A percentile compares a stretch with the other conserved stretches of the same genome.
These are phyloP conservation scores for Podospora bellae-mahoneyi DNA, from an alignment of 495 filamentous ascomycete species.

Conservation along the genomic window DNA sequence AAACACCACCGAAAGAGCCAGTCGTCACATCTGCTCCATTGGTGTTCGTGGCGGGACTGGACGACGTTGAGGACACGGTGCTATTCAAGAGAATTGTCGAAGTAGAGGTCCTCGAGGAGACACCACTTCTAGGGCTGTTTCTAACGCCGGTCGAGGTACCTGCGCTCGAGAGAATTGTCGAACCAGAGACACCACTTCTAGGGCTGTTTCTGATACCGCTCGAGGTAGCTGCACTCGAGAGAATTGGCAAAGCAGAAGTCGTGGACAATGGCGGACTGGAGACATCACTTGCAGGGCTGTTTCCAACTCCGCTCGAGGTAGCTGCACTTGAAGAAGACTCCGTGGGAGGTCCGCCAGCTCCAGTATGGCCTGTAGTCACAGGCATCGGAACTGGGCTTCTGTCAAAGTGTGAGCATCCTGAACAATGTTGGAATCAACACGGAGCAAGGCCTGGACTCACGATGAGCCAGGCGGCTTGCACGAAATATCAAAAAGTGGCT, in stretches of 20 bases:
- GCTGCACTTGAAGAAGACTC: not conserved
- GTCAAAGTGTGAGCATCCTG: slow-evolving; percentile 5
- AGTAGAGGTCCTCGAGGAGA: not conserved
- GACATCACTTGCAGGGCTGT: not conserved
- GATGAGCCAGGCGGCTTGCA: slow-evolving; percentile 36
- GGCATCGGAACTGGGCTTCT: not conserved
- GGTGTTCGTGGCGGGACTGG: slow-evolving; percentile 20
- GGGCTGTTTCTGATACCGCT: not conserved
- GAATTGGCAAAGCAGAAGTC: no score
- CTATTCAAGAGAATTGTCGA: not conserved
- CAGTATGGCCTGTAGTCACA: not conserved
- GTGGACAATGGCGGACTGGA: not conserved
- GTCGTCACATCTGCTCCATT: slow-evolving; percentile 19
- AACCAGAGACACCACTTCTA: not conserved
- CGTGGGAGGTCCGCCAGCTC: not conserved
- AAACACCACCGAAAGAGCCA: slow-evolving; percentile 29
- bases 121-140: not conserved
- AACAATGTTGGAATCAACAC: not conserved
- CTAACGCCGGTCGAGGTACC: not conserved
- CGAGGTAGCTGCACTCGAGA: not conserved
- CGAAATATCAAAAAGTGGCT: slow-evolving; percentile 60
- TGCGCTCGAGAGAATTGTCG: not conserved
- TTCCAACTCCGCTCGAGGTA: not conserved
- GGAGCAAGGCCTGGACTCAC: not conserved
- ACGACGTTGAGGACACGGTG: slow-evolving; percentile 15